Conservation (phyloP, 306 rosid genomes). For the Lathyrus sativus region DNA sequence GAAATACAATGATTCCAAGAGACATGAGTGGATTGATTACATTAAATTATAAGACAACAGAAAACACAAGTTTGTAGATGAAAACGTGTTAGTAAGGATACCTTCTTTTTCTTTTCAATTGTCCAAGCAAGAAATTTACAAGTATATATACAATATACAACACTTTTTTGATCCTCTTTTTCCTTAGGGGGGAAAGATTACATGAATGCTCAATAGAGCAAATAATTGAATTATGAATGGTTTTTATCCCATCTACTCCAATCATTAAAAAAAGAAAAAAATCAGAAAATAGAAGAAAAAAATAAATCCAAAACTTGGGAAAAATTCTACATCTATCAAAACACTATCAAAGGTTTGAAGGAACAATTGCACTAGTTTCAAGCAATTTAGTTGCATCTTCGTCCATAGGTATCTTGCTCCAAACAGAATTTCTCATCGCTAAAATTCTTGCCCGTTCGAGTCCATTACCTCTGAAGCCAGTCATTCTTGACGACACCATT, state of each 20-base stretch:
- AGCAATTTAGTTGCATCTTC: conserved; percentile 63
- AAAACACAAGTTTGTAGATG: too few species aligned
- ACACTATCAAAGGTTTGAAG: conserved; percentile 49
- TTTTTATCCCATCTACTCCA: conserved; percentile 34
- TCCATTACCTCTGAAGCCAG: conserved; percentile 85
- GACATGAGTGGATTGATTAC: too few species aligned
- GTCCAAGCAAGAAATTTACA: conserved; percentile 45
- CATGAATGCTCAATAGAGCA: conserved; percentile 44
- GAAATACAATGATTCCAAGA: too few species aligned
- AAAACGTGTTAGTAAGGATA: background rate
- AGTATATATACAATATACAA: conserved; percentile 43
- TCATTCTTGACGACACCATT: conserved; percentile 92
- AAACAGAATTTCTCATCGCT: conserved; percentile 64
- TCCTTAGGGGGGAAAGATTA: conserved; percentile 20
- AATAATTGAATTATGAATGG: conserved; percentile 34
- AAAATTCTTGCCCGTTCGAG: conserved; percentile 65
- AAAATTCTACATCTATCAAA: conserved; percentile 36
- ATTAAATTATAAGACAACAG: too few species aligned
- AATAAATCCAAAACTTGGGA: conserved; percentile 22
- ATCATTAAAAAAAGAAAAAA: conserved; percentile 33
- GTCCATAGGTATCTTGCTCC: conserved; percentile 63
- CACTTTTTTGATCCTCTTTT: conserved; percentile 3
- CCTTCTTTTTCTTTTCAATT: conserved; percentile 25
- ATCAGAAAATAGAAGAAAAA: background rate
- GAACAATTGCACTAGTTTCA: conserved; percentile 37